Base-by-base conservation (phyloP, 331 rosid species). In the Quercus tomentella region DNA sequence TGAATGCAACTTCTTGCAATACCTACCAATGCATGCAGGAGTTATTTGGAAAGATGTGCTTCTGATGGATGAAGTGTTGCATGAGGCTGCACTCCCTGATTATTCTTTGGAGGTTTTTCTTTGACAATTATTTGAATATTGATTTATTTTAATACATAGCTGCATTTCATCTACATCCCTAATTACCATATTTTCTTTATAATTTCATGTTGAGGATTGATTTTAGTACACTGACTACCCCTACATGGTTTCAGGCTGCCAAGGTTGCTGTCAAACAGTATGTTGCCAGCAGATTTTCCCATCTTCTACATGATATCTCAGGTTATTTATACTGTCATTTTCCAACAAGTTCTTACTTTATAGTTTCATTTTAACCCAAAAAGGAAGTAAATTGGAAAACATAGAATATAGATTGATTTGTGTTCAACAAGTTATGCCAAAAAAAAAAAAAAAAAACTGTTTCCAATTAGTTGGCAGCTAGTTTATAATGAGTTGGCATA, bases 31-130 rank as follows among this genome's bases (percentile, higher is more conserved):
- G 57, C 77, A 49, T 80, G 81, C 90, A 92, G 97, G 91, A 78
- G 78, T 86, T 80, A 81, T 86, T 62, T 90, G 96, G 97, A 85
- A 78, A 84, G 92, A 92, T 75, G 90, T 86, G 41, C 89, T 89
- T 76, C 80, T 86, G 80, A 80, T 92, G 87, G 97, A 92, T 84
- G 93, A 88, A 77, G 90, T 89, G 76, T 80, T 92, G 68, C 82
- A 73, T 55, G 97, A 92, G 82, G 97, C 91, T 63, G 82, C 84
- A 84, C 90, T 92, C 65, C 81, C 85, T 45, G 72, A 86, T 80
- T 85, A 85, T 81, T 89, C 93, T 79, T 74, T 90, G 83, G 91
- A 92, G 97, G 97, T 92, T 56, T 71, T 84, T 51, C 76, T 51
- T 74, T 73, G 41, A 70, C 23, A 61, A 62, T n/a, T 14, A 3